Conservation (phyloP, 169 alveolate species). For the Eimeria praecox region DNA sequence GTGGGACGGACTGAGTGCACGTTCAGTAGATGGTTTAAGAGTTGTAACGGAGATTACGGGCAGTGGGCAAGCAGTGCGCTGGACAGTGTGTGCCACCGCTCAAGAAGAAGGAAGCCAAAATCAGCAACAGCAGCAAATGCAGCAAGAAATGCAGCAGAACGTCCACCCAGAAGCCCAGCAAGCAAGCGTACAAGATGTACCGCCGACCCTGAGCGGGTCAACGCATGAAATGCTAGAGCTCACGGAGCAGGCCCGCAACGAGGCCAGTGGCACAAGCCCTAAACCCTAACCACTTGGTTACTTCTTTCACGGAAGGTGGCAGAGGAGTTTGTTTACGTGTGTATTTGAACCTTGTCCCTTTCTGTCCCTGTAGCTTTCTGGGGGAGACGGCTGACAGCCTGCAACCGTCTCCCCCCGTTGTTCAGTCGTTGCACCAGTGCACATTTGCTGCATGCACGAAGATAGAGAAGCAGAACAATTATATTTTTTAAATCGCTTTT, state of each 20-base stretch:
- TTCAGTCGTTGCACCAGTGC: background rate
- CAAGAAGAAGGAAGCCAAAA: background rate
- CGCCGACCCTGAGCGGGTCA: background rate
- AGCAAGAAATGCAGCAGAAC: background rate
- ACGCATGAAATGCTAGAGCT: background rate
- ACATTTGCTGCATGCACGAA: background rate
- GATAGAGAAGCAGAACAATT: background rate
- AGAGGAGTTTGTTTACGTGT: background rate
- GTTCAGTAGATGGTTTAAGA: conserved; percentile 45
- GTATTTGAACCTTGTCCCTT: background rate
- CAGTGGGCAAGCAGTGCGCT: conserved; percentile 67
- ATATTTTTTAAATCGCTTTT: background rate
- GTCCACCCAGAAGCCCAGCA: background rate
- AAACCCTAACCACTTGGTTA: background rate
- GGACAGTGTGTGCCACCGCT: conserved; percentile 60
- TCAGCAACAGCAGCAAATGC: background rate
- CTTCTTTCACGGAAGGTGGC: background rate
- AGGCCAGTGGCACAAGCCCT: background rate
- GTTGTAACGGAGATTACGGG: conserved; percentile 69
- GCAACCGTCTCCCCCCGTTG: background rate
- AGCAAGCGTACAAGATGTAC: background rate
- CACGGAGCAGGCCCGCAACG: background rate
- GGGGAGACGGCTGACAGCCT: background rate
- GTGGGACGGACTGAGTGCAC: conserved; percentile 74
- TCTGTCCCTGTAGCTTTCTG: background rate